Conservation (phyloP, 177 flowering plant genomes). For the Vitis hybrid region DNA sequence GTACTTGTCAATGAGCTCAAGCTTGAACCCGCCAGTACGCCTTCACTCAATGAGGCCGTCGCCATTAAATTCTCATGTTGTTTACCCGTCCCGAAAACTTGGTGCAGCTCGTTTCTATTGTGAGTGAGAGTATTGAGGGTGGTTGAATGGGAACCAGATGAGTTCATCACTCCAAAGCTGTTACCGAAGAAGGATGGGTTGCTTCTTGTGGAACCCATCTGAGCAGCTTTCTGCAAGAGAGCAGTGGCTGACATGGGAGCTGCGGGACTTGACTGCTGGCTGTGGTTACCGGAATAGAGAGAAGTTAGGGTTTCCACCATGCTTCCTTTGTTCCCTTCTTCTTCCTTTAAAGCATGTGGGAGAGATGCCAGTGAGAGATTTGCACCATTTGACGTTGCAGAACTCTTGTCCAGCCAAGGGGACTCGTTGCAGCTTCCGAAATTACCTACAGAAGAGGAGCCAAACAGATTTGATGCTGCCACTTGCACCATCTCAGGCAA, state of each 20-base stretch:
- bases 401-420: not conserved
- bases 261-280: slow-evolving; percentile 11
- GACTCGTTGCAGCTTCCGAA: slow-evolving; percentile 13
- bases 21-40: not conserved
- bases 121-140: slow-evolving; percentile 10
- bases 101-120: slow-evolving; percentile 1
- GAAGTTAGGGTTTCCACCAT: slow-evolving; percentile 15
- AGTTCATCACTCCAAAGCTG: slow-evolving; percentile 27
- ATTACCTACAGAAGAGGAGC: slow-evolving; percentile 19
- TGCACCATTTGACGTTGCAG: slow-evolving; percentile 14
- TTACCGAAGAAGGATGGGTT: slow-evolving; percentile 25
- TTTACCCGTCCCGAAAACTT: too few relatives aligned
- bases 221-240: slow-evolving; percentile 54
- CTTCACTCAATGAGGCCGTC: too few relatives aligned
- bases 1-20: not conserved
- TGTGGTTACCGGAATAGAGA: slow-evolving; percentile 15
- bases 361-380: slow-evolving; percentile 26
- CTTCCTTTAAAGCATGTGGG: slow-evolving; percentile 26
- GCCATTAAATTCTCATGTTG: too few relatives aligned
- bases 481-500: slow-evolving; percentile 26
- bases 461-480: slow-evolving; percentile 17
- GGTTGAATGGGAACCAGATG: slow-evolving; percentile 18
- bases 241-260: slow-evolving; percentile 42
- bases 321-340: slow-evolving; percentile 17
- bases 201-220: slow-evolving; percentile 47